Evolutionary conservation across 2,329 filamentous ascomycete genomes (phyloP), one percentile per base, ranked within the genome.

Genomic region (Ophiostoma novo-ulmi): DNA sequence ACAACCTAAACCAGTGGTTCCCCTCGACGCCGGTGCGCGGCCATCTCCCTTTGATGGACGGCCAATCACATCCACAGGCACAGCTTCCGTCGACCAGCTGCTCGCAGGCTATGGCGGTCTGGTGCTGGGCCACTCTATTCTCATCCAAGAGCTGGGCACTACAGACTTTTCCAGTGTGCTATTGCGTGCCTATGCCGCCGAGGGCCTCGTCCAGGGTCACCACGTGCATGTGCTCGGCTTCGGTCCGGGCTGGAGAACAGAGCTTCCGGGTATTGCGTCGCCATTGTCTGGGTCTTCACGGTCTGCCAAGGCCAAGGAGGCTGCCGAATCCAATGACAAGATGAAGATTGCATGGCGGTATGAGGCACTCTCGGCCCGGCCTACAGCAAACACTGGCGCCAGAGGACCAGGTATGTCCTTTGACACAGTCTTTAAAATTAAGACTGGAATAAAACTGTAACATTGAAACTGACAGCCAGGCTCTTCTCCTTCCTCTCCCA

Each of bases 261-360:
- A 94, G 75, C 82, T 99, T 31, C 95, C 95, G 3, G 94, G 91
- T 0, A 79, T 96, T 44, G 70, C 71, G 84, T 80, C 83, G 1
- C 76, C 11, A 84, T 80, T 83, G 1, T 76, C 11, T 31, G 38
- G 22, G 14, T 80, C 20, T 75, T 76, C 67, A 78, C 22, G 71
- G 14, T 63, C 73, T 80, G 83, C 68, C 78, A 82, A 76, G 79
- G 77, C 76, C 61, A 72, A 74, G 75, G 81, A 78, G 70, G 75
- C 83, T 41, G 81, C 83, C 55, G 70, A 77, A 1, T 84, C 85
- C 39, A 64, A 36, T 17, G 91, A 94, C 73, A 94, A 90, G 80
- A 98, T 99, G 95, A 98, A 97, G 82, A 99, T 99, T 82, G 95
- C 95, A 3, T 99, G 95, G 95, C 87, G 95, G 79, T 99, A 99